These are phyloP conservation scores for Paspalum notatum DNA, from an alignment of 176 grass and related monocot genomes.

Conservation along the genomic window DNA sequence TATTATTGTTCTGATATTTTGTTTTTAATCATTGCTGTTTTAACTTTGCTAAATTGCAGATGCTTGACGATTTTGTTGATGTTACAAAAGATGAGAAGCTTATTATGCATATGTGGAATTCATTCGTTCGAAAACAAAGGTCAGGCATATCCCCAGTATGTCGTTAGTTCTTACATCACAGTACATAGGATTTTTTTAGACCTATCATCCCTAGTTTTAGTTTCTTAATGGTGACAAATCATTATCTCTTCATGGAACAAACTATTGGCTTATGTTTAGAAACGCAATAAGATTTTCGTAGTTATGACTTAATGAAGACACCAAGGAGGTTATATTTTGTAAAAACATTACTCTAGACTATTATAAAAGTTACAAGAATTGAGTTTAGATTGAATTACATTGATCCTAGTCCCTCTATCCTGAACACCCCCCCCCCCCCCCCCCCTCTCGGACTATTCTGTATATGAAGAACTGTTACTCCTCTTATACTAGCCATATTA, in stretches of 20 bases:
- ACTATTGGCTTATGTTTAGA: background rate
- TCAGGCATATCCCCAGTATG: conserved; percentile 35
- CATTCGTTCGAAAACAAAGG: conserved; percentile 98
- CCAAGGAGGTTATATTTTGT: background rate
- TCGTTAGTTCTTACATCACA: background rate
- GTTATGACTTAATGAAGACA: background rate
- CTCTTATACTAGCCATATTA: too few relatives aligned
- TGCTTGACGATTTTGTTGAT: conserved; percentile 99
- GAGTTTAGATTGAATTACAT: background rate
- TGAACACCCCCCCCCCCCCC: too few relatives aligned
- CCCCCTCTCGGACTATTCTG: too few relatives aligned
- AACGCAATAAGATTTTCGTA: background rate
- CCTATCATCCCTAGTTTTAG: background rate
- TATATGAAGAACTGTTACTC: too few relatives aligned
- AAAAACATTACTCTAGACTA: background rate
- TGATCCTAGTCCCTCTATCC: background rate
- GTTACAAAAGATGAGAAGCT: conserved; percentile 96
- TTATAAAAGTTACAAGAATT: background rate
- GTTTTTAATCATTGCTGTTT: conserved; percentile 19
- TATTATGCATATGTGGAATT: conserved; percentile 99
- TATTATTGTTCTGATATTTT: conserved; percentile 13
- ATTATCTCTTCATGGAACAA: background rate
- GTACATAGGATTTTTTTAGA: background rate
- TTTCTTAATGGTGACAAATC: background rate
- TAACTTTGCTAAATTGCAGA: conserved; percentile 51